Percentiles rank a stretch among this genome's conserved stretches.
These are phyloP conservation scores for Botrytis pseudocinerea DNA, from an alignment of 2,329 filamentous ascomycete species.

Conservation along the genomic window DNA sequence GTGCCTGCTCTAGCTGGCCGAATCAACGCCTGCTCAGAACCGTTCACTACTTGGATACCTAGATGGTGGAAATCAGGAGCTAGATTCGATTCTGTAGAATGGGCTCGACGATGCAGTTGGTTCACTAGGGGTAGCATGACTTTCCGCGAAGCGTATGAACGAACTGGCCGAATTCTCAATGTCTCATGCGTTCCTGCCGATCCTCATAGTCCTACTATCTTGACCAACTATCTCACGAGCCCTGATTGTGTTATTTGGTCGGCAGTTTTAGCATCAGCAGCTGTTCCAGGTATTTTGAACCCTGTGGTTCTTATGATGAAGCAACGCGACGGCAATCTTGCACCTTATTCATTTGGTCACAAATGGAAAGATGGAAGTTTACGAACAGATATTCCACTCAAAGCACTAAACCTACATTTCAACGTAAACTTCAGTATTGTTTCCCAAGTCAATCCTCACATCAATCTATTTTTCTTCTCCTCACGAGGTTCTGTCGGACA, in stretches of 20 bases:
- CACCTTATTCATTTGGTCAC: conserved; percentile 93
- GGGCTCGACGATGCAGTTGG: conserved; percentile 84
- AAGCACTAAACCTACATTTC: conserved; percentile 92
- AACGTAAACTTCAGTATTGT: conserved; percentile 98
- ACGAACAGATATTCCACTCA: conserved; percentile 92
- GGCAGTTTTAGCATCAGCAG: conserved; percentile 89
- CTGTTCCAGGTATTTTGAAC: conserved; percentile 93
- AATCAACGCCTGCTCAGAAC: conserved; percentile 54
- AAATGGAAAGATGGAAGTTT: conserved; percentile 99
- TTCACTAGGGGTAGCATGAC: conserved; percentile 90
- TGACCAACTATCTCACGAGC: conserved; percentile 92
- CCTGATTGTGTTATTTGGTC: conserved; percentile 99
- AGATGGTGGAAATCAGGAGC: conserved; percentile 94
- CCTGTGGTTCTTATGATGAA: conserved; percentile 94
- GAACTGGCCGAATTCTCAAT: conserved; percentile 91
- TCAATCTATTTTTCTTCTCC: conserved; percentile 98
- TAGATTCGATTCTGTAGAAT: conserved; percentile 89
- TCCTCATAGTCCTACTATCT: conserved; percentile 82
- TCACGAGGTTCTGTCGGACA: conserved; percentile 88
- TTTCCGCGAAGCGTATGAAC: conserved; percentile 90
- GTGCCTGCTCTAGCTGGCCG: conserved; percentile 39
- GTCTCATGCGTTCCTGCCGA: conserved; percentile 95
- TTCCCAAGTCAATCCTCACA: conserved; percentile 88
- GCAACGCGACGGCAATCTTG: conserved; percentile 71
- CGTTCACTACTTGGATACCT: conserved; percentile 70